Evolutionary conservation across 2,329 filamentous ascomycete genomes (phyloP), one percentile per base, ranked within the genome.

Genomic region (Ambrosiella beaveri): DNA sequence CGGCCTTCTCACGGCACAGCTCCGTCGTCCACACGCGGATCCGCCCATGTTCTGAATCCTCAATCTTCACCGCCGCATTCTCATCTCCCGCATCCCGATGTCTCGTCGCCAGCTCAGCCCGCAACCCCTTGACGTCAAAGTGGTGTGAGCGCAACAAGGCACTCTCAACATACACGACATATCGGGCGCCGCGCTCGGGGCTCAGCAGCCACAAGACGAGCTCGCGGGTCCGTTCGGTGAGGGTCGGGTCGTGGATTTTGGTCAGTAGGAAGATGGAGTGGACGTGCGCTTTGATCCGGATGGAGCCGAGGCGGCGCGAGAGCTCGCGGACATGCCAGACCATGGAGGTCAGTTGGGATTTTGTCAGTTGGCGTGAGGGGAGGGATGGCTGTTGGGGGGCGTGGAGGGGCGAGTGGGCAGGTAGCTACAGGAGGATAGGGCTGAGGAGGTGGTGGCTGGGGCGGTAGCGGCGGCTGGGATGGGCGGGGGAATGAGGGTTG

Each of bases 281-380:
- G 63, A 95, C 88, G 57, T 84, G 84, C 63, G 95, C 81, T 68
- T 85, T 86, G 62, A 98, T 75, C 59, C 84, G 81, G 68, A 97
- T 83, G 69, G 83, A 89, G 56, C 88, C 86, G 60, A 97, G 72
- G 61, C 87, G 85, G 66, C 95, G 86, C 37, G 87, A 91, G 60
- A 98, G 74, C 70, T 96, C 88, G 53, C 93, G 78, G 59, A 97
- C 93, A 35, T 91, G 90, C 81, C 91, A 90, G 0, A 91, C 90
- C 91, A 98, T 97, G 65, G 97, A 93, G 12, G 86, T 89, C 47
- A 98, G 76, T 70, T 98, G 88, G 68, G 87, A 89, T 73, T 97
- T 97, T 1, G 90, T 96, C 63, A 97, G 75, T 54, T 96, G 79
- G n/a, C 91, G 79, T 60, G 77, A 81, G 65, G 44, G 44, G 15